phyloP scores from a whole-genome alignment of 805 yeast species.

The Groenewaldozyma tartarivorans region DNA sequence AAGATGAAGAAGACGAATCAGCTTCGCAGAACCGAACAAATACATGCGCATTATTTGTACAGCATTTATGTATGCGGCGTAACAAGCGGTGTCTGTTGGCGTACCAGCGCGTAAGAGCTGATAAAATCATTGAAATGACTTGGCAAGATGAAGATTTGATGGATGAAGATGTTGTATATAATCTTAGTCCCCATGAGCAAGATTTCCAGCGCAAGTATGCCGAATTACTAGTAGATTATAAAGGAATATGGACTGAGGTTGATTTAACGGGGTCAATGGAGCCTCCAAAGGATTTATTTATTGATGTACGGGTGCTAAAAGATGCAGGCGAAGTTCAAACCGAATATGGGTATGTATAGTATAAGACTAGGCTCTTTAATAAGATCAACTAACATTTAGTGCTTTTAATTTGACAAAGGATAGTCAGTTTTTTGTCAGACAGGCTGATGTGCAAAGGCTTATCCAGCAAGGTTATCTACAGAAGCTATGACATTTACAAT shows the following conservation, averaged over 20 bases:
- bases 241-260: constrained; percentile 69
- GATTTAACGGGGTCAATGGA: constrained; percentile 82
- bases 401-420: constrained; percentile 88
- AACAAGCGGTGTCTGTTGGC: constrained; percentile 87
- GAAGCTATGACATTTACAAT: constrained; percentile 50
- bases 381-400: constrained; percentile 12
- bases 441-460: constrained; percentile 85
- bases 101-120: constrained; percentile 65
- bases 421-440: constrained; percentile 89
- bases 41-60: constrained; percentile 41
- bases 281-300: constrained; percentile 87
- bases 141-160: constrained; percentile 45
- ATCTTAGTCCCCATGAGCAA: constrained; percentile 67
- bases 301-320: constrained; percentile 85
- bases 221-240: constrained; percentile 63
- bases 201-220: constrained; percentile 66
- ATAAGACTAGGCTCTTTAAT: too few relatives aligned
- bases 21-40: constrained; percentile 24
- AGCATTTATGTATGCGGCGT: constrained; percentile 68
- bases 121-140: constrained; percentile 51
- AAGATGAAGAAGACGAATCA: constrained; percentile 12
- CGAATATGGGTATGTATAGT: constrained; percentile 60
- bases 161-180: constrained; percentile 29
- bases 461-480: constrained; percentile 91
- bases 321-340: constrained; percentile 98